These are phyloP conservation scores for Rhynchosporium graminicola DNA, from an alignment of 2,329 filamentous ascomycete genomes.

Conservation along the genomic window DNA sequence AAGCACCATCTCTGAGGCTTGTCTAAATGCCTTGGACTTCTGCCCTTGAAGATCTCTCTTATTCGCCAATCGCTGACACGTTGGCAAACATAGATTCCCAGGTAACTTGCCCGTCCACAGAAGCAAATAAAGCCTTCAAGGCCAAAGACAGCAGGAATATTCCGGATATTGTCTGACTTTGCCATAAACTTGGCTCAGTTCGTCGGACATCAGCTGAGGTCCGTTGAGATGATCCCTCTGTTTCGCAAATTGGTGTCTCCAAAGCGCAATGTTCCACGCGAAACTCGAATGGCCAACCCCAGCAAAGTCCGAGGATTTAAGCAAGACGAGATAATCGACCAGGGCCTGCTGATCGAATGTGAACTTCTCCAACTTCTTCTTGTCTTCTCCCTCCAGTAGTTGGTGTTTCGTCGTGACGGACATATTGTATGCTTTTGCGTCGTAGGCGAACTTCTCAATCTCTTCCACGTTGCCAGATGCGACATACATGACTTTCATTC, in stretches of 20 bases:
- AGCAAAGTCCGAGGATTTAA: conserved; percentile 45
- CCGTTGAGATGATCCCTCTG: conserved; percentile 28
- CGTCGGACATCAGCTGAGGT: conserved; percentile 32
- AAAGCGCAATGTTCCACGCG: conserved; percentile 48
- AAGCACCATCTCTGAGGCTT: no score
- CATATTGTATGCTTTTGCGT: conserved; percentile 41
- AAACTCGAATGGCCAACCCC: conserved; percentile 49
- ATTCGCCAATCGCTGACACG: no score
- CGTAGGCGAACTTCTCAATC: conserved; percentile 41
- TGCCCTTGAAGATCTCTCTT: no score
- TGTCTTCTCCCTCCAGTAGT: conserved; percentile 43
- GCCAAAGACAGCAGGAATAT: conserved; percentile 36
- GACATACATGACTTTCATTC: conserved; percentile 44
- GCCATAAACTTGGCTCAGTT: conserved; percentile 35
- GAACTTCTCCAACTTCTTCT: conserved; percentile 40
- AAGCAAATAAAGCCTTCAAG: conserved; percentile 17
- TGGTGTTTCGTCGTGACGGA: conserved; percentile 47
- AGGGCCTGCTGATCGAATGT: conserved; percentile 50
- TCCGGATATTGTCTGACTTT: conserved; percentile 25
- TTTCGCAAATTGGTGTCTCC: conserved; percentile 29
- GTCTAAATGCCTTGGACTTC: no score
- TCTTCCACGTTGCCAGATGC: conserved; percentile 46
- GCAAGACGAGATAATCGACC: conserved; percentile 52
- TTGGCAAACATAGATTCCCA: no score
- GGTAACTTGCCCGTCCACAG: no score